phyloP scores from a whole-genome alignment of 2,329 filamentous ascomycete species.

The Pseudogymnoascus sp. region DNA sequence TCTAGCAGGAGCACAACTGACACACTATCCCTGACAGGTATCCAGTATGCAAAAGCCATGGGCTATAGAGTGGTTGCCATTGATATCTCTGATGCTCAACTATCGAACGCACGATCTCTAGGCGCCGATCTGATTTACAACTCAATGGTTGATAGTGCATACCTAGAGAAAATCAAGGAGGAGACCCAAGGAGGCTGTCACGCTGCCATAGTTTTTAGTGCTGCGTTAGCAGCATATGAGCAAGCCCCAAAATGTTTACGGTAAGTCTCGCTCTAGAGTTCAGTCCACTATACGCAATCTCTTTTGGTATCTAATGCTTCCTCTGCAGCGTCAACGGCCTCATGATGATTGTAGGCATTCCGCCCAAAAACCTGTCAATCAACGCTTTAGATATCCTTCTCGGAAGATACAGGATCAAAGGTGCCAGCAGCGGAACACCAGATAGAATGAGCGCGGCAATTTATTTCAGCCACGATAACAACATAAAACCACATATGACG shows the following conservation, averaged over 20 bases:
- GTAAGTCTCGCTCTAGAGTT: neutral
- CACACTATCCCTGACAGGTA: neutral
- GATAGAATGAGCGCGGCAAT: constrained; percentile 16
- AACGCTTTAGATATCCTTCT: constrained; percentile 15
- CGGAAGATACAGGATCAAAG: constrained; percentile 15
- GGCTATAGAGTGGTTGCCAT: constrained; percentile 18
- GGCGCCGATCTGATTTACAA: constrained; percentile 17
- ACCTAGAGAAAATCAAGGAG: constrained; percentile 15
- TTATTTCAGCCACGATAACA: constrained; percentile 17
- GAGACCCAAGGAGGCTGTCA: constrained; percentile 17
- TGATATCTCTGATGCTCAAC: constrained; percentile 15
- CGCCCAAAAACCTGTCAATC: constrained; percentile 12
- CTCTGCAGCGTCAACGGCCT: constrained; percentile 10
- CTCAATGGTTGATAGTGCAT: constrained; percentile 14
- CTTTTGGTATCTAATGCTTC: neutral
- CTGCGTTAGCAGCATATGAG: constrained; percentile 15
- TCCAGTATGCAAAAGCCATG: constrained; percentile 17
- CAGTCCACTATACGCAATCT: neutral
- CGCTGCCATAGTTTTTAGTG: constrained; percentile 17
- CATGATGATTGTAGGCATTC: constrained; percentile 19
- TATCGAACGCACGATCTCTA: constrained; percentile 14
- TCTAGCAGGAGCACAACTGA: neutral
- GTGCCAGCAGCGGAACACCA: constrained; percentile 14
- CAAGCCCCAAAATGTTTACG: constrained; percentile 14
- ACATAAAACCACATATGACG: constrained; percentile 16